Evolutionary conservation across 495 filamentous ascomycete species (phyloP).

Genomic region (Symbiotaphrina buchneri): DNA sequence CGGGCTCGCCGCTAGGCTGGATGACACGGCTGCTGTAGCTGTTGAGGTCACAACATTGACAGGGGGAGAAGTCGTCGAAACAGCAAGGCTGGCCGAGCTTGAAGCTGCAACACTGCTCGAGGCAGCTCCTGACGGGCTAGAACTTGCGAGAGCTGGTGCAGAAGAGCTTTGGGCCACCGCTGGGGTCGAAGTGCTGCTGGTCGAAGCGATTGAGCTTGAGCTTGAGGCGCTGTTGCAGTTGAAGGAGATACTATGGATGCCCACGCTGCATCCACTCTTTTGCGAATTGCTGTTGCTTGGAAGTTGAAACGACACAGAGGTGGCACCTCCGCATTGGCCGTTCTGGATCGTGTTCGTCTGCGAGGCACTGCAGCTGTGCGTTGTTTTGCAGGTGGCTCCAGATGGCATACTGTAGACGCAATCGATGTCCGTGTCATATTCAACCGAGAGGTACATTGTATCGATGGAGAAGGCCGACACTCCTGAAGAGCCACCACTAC

Average conservation of each 20-base stretch:
- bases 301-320: conserved; percentile 51
- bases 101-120: not conserved
- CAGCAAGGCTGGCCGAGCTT: conserved; percentile 1
- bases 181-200: not conserved
- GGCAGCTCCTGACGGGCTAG: not conserved
- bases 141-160: not conserved
- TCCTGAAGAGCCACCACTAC: too few relatives aligned
- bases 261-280: conserved; percentile 38
- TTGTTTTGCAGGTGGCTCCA: conserved; percentile 56
- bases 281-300: conserved; percentile 26
- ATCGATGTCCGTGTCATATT: conserved; percentile 53
- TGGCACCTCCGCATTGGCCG: conserved; percentile 80
- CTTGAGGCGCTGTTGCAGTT: too few relatives aligned
- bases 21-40: not conserved
- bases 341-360: conserved; percentile 51
- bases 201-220: conserved; percentile 8
- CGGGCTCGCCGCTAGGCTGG: not conserved
- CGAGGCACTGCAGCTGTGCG: conserved; percentile 31
- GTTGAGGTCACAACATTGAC: not conserved
- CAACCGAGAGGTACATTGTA: conserved; percentile 44
- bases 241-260: conserved; percentile 58
- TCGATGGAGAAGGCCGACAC: conserved; percentile 50
- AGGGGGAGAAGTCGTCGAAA: not conserved
- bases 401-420: conserved; percentile 71
- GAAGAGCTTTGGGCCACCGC: not conserved